Percentiles rank a stretch among this genome's conserved stretches.
Conservation (phyloP, 441 rosid genomes). For the Adansonia madagascariensis region DNA sequence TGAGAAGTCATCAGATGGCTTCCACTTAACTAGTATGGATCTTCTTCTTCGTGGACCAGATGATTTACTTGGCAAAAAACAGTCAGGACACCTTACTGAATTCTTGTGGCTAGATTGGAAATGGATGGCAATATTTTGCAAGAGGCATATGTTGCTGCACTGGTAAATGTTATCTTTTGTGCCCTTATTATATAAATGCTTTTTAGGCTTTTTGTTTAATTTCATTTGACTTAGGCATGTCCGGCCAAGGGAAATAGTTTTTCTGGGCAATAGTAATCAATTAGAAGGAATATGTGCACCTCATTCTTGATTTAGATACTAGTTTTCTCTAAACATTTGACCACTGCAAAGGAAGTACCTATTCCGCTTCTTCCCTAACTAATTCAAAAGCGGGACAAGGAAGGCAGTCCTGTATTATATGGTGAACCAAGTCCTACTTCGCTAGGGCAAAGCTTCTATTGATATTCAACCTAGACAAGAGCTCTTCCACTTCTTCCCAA, state of each 20-base stretch:
- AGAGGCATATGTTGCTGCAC: slow-evolving; percentile 76
- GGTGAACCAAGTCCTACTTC: too few species aligned
- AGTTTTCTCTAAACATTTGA: not conserved
- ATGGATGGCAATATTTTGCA: slow-evolving; percentile 81
- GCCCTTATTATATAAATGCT: not conserved
- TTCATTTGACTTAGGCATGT: not conserved
- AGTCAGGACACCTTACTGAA: slow-evolving; percentile 85
- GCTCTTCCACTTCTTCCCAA: too few species aligned
- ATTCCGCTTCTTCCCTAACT: too few species aligned
- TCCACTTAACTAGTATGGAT: slow-evolving; percentile 88
- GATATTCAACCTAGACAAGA: too few species aligned
- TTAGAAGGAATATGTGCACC: not conserved
- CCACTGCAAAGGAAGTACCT: not conserved
- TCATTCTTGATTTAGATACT: not conserved
- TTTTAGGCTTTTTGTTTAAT: not conserved
- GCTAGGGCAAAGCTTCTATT: too few species aligned
- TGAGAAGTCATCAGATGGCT: slow-evolving; percentile 67
- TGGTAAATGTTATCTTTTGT: slow-evolving; percentile 13
- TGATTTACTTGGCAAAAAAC: slow-evolving; percentile 90
- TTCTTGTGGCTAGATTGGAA: slow-evolving; percentile 70
- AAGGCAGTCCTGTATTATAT: too few species aligned
- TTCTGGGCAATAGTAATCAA: not conserved
- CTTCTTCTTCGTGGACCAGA: slow-evolving; percentile 48
- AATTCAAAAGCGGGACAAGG: too few species aligned
- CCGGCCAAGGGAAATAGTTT: not conserved